Evolutionary conservation across 148 eudicot genomes (phyloP).

Genomic region (Linanthus parryae): DNA sequence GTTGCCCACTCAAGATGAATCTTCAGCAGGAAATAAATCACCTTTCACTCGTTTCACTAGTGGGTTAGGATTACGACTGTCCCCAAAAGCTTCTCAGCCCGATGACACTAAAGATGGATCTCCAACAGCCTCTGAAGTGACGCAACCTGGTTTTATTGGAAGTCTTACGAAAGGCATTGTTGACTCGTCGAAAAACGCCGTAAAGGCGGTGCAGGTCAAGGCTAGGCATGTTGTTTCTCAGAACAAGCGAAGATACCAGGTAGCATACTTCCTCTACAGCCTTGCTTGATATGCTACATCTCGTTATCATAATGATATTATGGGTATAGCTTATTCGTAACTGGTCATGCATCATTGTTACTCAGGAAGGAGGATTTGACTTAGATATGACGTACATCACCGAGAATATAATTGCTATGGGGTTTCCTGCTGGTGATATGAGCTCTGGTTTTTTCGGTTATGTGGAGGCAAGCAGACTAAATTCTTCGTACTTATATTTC

Average conservation of each 20-base stretch:
- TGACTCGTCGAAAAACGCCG: constrained; percentile 90
- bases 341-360: constrained; percentile 6
- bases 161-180: constrained; percentile 82
- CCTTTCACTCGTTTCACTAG: constrained; percentile 73
- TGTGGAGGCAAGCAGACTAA: constrained; percentile 59
- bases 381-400: constrained; percentile 97
- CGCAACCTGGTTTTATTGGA: constrained; percentile 68
- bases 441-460: constrained; percentile 97
- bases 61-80: constrained; percentile 62
- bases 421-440: constrained; percentile 98
- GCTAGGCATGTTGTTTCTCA: constrained; percentile 99
- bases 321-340: too few relatives aligned
- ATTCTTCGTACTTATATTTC: neutral
- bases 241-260: constrained; percentile 98
- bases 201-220: constrained; percentile 89
- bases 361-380: constrained; percentile 94
- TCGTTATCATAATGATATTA: too few relatives aligned
- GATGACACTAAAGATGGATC: constrained; percentile 55
- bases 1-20: constrained; percentile 49
- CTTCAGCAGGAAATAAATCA: constrained; percentile 55
- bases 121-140: constrained; percentile 41
- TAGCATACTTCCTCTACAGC: constrained; percentile 21
- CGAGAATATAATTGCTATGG: constrained; percentile 97
- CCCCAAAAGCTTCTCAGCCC: constrained; percentile 61
- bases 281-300: too few relatives aligned